Percentiles rank a stretch among this genome's conserved stretches.
phyloP scores from a whole-genome alignment of 2,329 filamentous ascomycete species.

The Chrysosporium queenslandicum region DNA sequence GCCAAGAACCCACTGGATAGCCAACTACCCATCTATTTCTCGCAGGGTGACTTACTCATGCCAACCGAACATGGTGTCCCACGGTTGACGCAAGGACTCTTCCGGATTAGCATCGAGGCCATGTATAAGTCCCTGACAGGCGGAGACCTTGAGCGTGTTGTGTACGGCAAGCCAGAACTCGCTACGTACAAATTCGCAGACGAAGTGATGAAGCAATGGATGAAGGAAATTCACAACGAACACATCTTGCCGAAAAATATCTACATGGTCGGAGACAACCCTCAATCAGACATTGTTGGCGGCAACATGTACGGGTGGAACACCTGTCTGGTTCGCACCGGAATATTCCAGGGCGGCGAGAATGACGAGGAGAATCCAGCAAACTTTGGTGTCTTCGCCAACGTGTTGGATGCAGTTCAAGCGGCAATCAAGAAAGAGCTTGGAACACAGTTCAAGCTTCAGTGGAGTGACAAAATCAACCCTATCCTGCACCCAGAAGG shows the following conservation, averaged over 20 bases:
- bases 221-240: conserved; percentile 65
- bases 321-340: conserved; percentile 66
- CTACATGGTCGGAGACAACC: conserved; percentile 71
- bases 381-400: conserved; percentile 64
- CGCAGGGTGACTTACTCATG: conserved; percentile 55
- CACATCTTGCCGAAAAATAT: conserved; percentile 58
- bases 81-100: conserved; percentile 63
- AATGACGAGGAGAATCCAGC: conserved; percentile 70
- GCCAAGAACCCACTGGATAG: conserved; percentile 56
- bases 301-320: conserved; percentile 78
- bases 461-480: conserved; percentile 62
- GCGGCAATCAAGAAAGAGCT: conserved; percentile 59
- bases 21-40: conserved; percentile 66
- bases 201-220: conserved; percentile 62
- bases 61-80: conserved; percentile 53
- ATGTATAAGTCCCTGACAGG: conserved; percentile 56
- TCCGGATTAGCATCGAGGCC: conserved; percentile 63
- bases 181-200: conserved; percentile 73
- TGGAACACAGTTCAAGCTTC: conserved; percentile 63
- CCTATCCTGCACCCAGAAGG: conserved; percentile 49
- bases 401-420: conserved; percentile 62
- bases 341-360: conserved; percentile 65
- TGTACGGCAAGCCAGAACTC: conserved; percentile 64
- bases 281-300: conserved; percentile 61
- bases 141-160: conserved; percentile 61